Percentiles rank a stretch among this genome's conserved stretches.
These are phyloP conservation scores for Lepidium campestre DNA, from an alignment of 441 rosid genomes.

Conservation along the genomic window DNA sequence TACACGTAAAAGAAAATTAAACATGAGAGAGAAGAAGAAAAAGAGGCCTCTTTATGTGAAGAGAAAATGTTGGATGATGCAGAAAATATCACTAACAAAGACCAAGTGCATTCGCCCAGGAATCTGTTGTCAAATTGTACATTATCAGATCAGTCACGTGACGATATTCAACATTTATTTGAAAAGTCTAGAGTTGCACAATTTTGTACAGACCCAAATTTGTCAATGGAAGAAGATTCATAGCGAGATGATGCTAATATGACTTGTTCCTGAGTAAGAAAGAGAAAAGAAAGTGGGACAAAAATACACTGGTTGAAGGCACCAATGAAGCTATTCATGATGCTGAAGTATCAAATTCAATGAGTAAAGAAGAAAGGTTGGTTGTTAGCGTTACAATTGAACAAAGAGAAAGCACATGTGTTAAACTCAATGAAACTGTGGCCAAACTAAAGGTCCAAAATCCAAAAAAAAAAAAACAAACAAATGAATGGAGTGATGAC, in stretches of 20 bases:
- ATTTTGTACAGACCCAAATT: neutral
- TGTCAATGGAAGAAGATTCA: neutral
- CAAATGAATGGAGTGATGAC: conserved; percentile 1
- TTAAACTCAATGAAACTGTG: neutral
- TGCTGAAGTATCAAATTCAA: no score
- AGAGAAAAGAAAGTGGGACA: neutral
- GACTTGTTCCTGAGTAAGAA: conserved; percentile 11
- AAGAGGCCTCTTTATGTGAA: neutral
- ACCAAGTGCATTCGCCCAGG: neutral
- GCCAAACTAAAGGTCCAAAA: conserved; percentile 7
- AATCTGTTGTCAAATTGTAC: neutral
- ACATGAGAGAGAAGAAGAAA: neutral
- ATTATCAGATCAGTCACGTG: neutral
- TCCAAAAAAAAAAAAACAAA: conserved; percentile 3
- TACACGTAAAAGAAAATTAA: no score
- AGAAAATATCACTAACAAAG: neutral
- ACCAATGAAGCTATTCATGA: no score
- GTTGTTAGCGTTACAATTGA: neutral
- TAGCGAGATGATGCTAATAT: conserved; percentile 4
- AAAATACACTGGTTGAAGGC: neutral
- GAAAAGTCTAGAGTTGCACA: conserved; percentile 13
- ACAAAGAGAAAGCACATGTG: neutral
- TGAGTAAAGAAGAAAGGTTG: no score
- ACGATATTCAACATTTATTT: neutral
- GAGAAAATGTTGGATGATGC: neutral